Conservation (phyloP, 1,284 basidiomycete species). For the Marasmius sp. region DNA sequence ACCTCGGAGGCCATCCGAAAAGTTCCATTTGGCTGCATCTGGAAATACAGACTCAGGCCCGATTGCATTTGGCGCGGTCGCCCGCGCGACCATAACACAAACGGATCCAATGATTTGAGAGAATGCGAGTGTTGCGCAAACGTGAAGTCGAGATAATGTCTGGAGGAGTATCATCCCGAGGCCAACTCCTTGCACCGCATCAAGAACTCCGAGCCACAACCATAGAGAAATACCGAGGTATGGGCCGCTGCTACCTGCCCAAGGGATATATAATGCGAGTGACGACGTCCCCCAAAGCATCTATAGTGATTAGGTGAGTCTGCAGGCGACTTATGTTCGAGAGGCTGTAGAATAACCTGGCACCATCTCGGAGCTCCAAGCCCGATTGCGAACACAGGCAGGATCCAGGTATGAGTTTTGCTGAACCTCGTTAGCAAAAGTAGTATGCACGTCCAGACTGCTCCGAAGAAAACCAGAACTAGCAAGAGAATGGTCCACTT, state of each 20-base stretch:
- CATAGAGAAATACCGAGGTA: constrained; percentile 86
- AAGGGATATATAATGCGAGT: constrained; percentile 87
- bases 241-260: constrained; percentile 82
- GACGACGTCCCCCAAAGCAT: constrained; percentile 89
- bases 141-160: constrained; percentile 89
- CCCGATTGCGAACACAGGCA: constrained; percentile 92
- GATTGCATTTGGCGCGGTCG: constrained; percentile 80
- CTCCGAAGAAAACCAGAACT: constrained; percentile 81
- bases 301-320: constrained; percentile 29
- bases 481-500: constrained; percentile 83
- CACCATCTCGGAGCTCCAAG: constrained; percentile 92
- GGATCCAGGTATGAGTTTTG: constrained; percentile 91
- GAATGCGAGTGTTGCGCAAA: constrained; percentile 87
- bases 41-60: constrained; percentile 90
- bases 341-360: constrained; percentile 49
- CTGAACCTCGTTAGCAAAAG: constrained; percentile 79
- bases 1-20: constrained; percentile 64
- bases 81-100: constrained; percentile 84
- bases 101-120: constrained; percentile 82
- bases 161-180: constrained; percentile 91
- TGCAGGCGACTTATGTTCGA: not conserved
- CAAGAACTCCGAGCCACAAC: constrained; percentile 92
- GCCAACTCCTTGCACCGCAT: constrained; percentile 90
- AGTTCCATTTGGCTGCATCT: constrained; percentile 88
- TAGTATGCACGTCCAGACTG: constrained; percentile 79